A percentile compares a stretch with the other conserved stretches of the same genome.
Conservation (phyloP, 202 grass and related monocot species). For the Sporobolus alterniflorus region DNA sequence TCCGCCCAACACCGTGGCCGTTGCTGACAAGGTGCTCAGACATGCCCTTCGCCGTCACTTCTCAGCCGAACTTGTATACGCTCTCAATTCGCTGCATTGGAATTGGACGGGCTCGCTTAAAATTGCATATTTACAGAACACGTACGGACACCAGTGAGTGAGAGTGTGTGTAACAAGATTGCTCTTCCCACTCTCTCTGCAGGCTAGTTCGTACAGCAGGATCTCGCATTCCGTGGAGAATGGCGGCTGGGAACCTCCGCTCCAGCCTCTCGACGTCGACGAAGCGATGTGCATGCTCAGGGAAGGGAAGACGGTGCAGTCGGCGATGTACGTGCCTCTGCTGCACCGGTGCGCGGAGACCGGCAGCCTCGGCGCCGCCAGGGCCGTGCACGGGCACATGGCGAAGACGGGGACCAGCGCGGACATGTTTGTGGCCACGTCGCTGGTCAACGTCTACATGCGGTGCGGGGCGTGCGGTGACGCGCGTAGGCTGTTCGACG, state of each 20-base stretch:
- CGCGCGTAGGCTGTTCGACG: conserved; percentile 58
- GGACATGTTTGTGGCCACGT: conserved; percentile 66
- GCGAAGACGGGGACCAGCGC: conserved; percentile 50
- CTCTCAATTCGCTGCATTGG: not conserved
- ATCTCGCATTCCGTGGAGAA: conserved; percentile 12
- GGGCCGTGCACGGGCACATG: conserved; percentile 67
- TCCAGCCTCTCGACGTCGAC: conserved; percentile 39
- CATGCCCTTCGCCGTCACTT: not conserved
- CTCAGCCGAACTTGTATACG: not conserved
- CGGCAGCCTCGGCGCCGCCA: conserved; percentile 38
- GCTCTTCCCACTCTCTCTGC: not conserved
- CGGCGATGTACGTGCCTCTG: conserved; percentile 74
- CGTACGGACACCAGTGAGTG: not conserved
- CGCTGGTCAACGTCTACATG: conserved; percentile 67
- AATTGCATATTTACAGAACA: not conserved
- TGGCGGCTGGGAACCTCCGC: conserved; percentile 10
- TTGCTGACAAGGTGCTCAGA: conserved; percentile 35
- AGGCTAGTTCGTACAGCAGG: conserved; percentile 29
- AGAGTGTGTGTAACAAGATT: not conserved
- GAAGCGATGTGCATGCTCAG: conserved; percentile 65
- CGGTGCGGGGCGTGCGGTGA: conserved; percentile 46
- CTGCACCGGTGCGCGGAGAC: conserved; percentile 56
- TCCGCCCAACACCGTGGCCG: conserved; percentile 16
- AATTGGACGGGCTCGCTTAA: not conserved
- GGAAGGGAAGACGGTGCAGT: conserved; percentile 49